Evolutionary conservation across 495 filamentous ascomycete species (phyloP), one percentile per base, ranked within the genome.

Genomic region (Penicillium egyptiacum): DNA sequence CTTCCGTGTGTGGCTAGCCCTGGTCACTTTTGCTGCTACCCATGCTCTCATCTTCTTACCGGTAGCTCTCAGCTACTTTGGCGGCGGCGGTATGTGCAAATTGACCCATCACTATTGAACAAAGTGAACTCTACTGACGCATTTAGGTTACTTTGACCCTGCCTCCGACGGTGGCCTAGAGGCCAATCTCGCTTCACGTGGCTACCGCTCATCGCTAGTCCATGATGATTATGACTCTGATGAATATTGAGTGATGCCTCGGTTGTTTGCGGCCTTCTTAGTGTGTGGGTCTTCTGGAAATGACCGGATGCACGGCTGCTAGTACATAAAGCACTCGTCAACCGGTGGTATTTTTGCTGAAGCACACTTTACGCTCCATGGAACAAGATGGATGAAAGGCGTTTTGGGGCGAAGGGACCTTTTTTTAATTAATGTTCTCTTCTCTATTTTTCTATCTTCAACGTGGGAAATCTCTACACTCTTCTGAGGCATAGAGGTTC

Each of bases 11-110:
- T 99, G 94, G 94, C 68, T 96, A 20, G 88, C 92, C 43, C 79
- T 99, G 57, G 91, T 98, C 37, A 60, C 91, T 20, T 90, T 96
- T 58, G 95, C 91, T n/a, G 90, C 91, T 20, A 78, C 82, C 0
- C 94, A 99, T 70, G 90, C 92, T 11, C 79, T 99, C 16, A 81
- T 99, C 3, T 96, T 96, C 72, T 74, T 99, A 58, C 94, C 94
- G 0, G 95, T 97, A 7, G 89, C 88, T 26, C 79, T 99, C 57
- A 93, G 89, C 64, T 79, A 96, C 40, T 76, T 90, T 56, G 94
- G 94, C 11, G 94, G 94, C 5, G 86, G 88, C 57, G 93, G 84
- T 86, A 75, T 57, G 81, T 72, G 42, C 46, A 49, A 20, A 11
- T 30, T 41, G 14, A 48, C 9, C 44, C 40, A 26, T 58, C 31